Evolutionary conservation across 2,329 filamentous ascomycete genomes (phyloP), one percentile per base, ranked within the genome.

Genomic region (Paraconiothyrium brasiliense): DNA sequence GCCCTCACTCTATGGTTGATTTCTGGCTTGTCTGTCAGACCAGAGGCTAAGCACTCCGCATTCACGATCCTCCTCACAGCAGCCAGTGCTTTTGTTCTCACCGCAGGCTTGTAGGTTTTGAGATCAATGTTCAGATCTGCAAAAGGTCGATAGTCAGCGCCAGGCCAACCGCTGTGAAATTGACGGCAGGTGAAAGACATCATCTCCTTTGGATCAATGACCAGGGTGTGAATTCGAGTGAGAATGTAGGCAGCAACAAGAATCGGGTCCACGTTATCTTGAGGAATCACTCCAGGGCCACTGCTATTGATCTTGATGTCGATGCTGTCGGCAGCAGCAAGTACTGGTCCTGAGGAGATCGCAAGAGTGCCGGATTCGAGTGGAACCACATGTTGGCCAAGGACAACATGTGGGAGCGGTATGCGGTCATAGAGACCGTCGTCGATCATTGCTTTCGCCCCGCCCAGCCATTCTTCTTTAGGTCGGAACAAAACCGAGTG

Each of bases 371-470:
- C 48, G 4, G 48, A n/a, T 16, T 32, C 30, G 14, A 57, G 50
- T 1, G 78, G 75, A 73, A 85, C 81, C 1, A 87, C 82, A 69
- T 88, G 85, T 54, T 83, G 84, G 0, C 84, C 86, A 4, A 88
- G 75, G n/a, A 83, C 78, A 30, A 85, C 75, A 67, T 87, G 83
- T 3, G 84, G 85, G 9, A 82, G 73, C 0, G 84, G 84, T 3
- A 85, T 76, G 47, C 75, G 78, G 13, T 37, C 75, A 64, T 86
- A 87, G n/a, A 87, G 67, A 0, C 85, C 84, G 67, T 86, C 85
- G 48, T 84, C 81, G 10, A 88, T 78, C 85, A 88, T 89, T 34
- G 86, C 76, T 72, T 83, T 82, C 0, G 89, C 89, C 0, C 89
- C 88, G 0, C 79, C 81, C 0, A 83, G 85, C 0, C 83, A 78